Base-by-base conservation (phyloP, 2,329 filamentous ascomycete genomes). In the Apiospora kogelbergensis region DNA sequence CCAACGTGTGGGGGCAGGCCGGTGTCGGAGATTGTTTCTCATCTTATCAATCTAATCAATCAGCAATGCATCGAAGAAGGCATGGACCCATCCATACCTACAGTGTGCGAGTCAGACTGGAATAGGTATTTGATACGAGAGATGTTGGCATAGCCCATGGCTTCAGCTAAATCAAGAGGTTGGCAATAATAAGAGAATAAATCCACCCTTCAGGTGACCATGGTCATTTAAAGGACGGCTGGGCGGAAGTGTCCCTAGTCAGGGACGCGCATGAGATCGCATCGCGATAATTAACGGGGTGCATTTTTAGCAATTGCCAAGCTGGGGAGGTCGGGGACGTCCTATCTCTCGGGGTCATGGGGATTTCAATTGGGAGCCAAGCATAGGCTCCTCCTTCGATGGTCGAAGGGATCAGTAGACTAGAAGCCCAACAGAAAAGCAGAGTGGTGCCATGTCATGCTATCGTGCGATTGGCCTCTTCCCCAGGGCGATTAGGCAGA, bases 21-120 rank as follows among this genome's bases (percentile, higher is more conserved):
- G 53, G 53, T 60, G 15, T 60, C 53, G 53, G 53, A 60, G 53
- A 60, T 60, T 60, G 53, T 11, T 60, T 57, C 10, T 9, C 53
- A 60, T 60, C 53, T 60, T 37, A 60, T 60, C 53, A 60, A 60
- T 60, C 53, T 60, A 60, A 60, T 60, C 53, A 60, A 42, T 42
- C 40, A 42, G 11, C 5, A 17, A 45, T 20, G 6, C 17, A n/a
- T 7, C 3, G 17, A 44, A 44, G 10, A 15, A n/a, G 42, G 42
- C 17, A 45, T n/a, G 42, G 11, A 42, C 11, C 17, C 11, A 13
- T 13, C 40, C 40, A 42, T 42, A 42, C 40, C 40, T 20, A 45
- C 42, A 60, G 26, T 60, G 30, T 37, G 26, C 53, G 53, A 60
- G 48, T 33, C 48, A 57, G 30, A 20, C 15, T 37, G 17, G 26